Evolutionary conservation across 2,329 filamentous ascomycete species (phyloP), one percentile per base, ranked within the genome.

Genomic region (Grosmannia penicillata): DNA sequence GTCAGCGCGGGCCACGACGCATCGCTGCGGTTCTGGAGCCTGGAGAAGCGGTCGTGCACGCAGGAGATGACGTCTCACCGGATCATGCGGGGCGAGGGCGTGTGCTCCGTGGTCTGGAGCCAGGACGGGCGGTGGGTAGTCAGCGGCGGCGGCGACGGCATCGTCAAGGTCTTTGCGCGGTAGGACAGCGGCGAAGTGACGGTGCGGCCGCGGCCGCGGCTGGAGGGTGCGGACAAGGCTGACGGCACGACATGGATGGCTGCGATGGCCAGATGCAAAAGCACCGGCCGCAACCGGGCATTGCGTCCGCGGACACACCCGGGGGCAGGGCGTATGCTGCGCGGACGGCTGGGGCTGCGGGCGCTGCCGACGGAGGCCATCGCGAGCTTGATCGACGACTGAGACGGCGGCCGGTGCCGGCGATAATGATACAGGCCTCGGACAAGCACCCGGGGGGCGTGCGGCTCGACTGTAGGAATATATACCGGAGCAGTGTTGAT

Each of bases 1-100:
- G 89, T 98, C 35, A 95, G 86, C 33, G 91, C 86, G 2, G 91
- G 91, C 18, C 91, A 98, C 56, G 91, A 98, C 55, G 89, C 89
- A 38, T 91, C 83, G 40, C 75, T 98, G 40, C 80, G 91, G 22
- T 95, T 98, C 70, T 98, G 91, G 91, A 87, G 82, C 23, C 69
- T 98, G 18, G 91, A 98, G 58, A 98, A 94, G 65, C 76, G 91
- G 36, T 82, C 80, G 33, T 98, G 91, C 62, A 91, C 82, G 5
- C 91, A 98, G 58, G 91, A 96, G 56, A 85, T 98, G 50, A 93
- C 86, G 3, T 84, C 76, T 44, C 87, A 96, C 59, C 76, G 91
- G 29, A 72, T 93, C 47, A 95, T 96, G 87, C 76, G 91, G 37
- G 91, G 89, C 35, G 91, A 98, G 56, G 91, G 91, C 18, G 85